Evolutionary conservation across 129 eudicot genomes (phyloP), one percentile per base, ranked within the genome.

Genomic region (Rutidosis leptorrhynchoides): DNA sequence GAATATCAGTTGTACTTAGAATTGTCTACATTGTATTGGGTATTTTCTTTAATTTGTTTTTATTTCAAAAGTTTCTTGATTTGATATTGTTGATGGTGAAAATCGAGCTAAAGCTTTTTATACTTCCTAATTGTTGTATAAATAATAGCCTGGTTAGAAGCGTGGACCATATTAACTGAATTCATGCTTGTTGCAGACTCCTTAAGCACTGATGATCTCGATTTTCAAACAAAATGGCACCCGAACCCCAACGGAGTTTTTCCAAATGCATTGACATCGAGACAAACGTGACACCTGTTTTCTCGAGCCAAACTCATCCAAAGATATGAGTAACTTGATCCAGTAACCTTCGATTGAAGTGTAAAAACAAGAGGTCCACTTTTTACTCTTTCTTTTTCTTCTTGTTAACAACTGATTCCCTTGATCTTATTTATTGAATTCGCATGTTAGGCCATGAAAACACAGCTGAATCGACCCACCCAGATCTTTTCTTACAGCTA

Each of bases 201-300:
- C 30, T 59, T 79, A 14, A 91, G 68, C 67, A 76, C 68, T 7
- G 90, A 35, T 15, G 77, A 61, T 57, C 80, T 57, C 7, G 98
- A 73, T 56, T 91, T 91, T 69, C 85, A 85, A 30, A 91, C 70
- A 33, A 85, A 81, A 53, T 88, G 77, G 73, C 98, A 91, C 74
- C 94, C 86, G 59, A 91, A 91, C 2, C 98, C 98, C 1, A 94
- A 91, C 24, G 98, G 98, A 26, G 88, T 84, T 6, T 83, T 80
- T 9, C 98, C 96, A 14, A 92, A 92, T 76, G 85, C 78, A 77
- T 92, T 92, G 84, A 95, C 96, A 67, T 92, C 98, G 45, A 92
- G 88, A 79, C 91, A 69, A 16, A 92, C 83, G 57, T 83, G 90
- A 96, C 98, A 92, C 28, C 96, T 95, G 55, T 85, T 85, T 71